Base-by-base conservation (phyloP, 2,329 filamentous ascomycete genomes). In the Trematosphaeria pertusa region DNA sequence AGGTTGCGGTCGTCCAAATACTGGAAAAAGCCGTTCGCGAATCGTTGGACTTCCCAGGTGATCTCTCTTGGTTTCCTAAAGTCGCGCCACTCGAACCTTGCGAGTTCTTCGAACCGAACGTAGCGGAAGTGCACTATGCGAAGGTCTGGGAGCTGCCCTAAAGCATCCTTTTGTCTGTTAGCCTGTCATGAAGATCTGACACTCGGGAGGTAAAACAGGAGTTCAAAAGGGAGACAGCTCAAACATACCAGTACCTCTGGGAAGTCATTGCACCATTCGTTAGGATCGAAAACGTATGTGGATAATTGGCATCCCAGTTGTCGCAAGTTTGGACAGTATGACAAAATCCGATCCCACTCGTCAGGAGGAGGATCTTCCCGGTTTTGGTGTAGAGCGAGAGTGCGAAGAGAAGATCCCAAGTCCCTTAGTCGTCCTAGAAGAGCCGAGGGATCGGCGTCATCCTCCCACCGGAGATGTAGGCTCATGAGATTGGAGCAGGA, bases 11-110 rank as follows among this genome's bases (percentile, higher is more conserved):
- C 28, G 21, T 40, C 24, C 9, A 40, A 14, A 19, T 28, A 40
- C n/a, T 40, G 37, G 26, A 40, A 40, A 10, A 40, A 40, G 12
- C 15, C 21, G 12, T 28, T 40, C 5, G 37, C 37, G 12, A 40
- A 40, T 12, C 37, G 37, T 28, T 40, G 37, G 4, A 40, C 10
- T 19, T 40, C 22, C 12, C 19, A 40, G 10, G 37, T 40, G 8
- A 40, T 24, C 10, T 40, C n/a, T 4, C n/a, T 17, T 24, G 14
- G 26, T 14, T 24, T 20, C 18, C 30, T 28, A 4, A 30, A 14
- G 8, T 31, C 37, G 24, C 28, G 20, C 5, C 37, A 17, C 11
- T 17, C 17, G 17, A 7, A 28, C 8, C 8, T 12, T 12, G 12
- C 12, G 7, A 7, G 24, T 12, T 40, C 26, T 4, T 15, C 30